phyloP scores from a whole-genome alignment of 2,329 filamentous ascomycete genomes.

The Emericellopsis cladophorae region DNA sequence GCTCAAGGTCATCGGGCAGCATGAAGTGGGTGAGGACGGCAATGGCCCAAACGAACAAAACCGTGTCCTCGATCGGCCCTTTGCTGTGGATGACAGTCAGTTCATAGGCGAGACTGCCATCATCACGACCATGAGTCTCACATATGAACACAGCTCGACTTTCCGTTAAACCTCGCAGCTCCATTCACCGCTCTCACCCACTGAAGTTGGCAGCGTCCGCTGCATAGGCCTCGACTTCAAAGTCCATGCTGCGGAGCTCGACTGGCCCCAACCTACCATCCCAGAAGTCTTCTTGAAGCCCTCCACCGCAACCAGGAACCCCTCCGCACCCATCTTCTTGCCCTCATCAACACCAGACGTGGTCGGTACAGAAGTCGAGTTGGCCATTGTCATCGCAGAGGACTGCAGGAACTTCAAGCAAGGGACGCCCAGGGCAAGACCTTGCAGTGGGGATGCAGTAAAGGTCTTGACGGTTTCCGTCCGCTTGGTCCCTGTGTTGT shows the following conservation, averaged over 20 bases:
- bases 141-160: not conserved
- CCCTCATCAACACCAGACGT: conserved; percentile 31
- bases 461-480: conserved; percentile 35
- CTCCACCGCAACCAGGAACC: conserved; percentile 21
- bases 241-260: conserved; percentile 15
- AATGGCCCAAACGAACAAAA: conserved; percentile 20
- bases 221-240: conserved; percentile 35
- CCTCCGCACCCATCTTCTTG: conserved; percentile 26
- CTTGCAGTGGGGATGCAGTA: conserved; percentile 36
- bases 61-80: conserved; percentile 7
- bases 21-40: conserved; percentile 61
- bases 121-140: conserved; percentile 6
- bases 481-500: conserved; percentile 23
- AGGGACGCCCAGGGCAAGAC: too few relatives aligned
- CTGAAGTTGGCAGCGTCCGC: conserved; percentile 10
- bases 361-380: conserved; percentile 37
- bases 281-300: conserved; percentile 29
- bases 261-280: conserved; percentile 7
- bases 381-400: conserved; percentile 33
- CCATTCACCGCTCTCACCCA: conserved; percentile 4
- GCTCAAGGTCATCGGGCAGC: conserved; percentile 71
- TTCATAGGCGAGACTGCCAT: conserved; percentile 15
- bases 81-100: conserved; percentile 13
- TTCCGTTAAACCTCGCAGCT: conserved; percentile 1
- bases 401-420: conserved; percentile 32